Conservation (phyloP, 2,329 filamentous ascomycete species). For the Botryosphaeria agaves region DNA sequence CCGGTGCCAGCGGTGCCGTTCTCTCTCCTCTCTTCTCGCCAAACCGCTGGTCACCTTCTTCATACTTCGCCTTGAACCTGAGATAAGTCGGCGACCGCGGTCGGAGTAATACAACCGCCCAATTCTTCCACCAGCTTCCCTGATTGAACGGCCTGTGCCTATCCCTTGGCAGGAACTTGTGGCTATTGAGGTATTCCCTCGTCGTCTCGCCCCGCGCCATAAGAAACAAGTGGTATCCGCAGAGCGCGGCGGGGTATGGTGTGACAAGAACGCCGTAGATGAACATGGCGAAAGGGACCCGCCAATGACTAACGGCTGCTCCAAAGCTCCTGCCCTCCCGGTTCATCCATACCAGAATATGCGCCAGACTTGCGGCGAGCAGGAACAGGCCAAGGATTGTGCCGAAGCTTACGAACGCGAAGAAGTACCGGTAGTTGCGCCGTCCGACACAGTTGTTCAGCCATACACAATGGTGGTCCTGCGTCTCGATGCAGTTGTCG, state of each 20-base stretch:
- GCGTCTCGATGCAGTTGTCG: slow-evolving; percentile 92
- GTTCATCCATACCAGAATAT: slow-evolving; percentile 56
- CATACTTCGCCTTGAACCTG: slow-evolving; percentile 62
- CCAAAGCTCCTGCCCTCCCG: slow-evolving; percentile 50
- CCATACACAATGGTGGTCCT: slow-evolving; percentile 98
- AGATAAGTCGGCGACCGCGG: slow-evolving; percentile 81
- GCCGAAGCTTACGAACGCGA: slow-evolving; percentile 70
- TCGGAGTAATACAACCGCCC: slow-evolving; percentile 62
- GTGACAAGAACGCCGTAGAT: slow-evolving; percentile 62
- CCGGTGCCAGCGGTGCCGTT: slow-evolving; percentile 27
- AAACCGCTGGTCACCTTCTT: slow-evolving; percentile 72
- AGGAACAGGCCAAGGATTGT: slow-evolving; percentile 63
- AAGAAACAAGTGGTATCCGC: slow-evolving; percentile 80
- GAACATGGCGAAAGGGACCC: slow-evolving; percentile 74
- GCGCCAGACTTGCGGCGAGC: slow-evolving; percentile 59
- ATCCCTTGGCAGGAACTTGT: slow-evolving; percentile 87
- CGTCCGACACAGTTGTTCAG: slow-evolving; percentile 95
- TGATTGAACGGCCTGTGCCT: slow-evolving; percentile 83
- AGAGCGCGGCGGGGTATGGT: slow-evolving; percentile 68
- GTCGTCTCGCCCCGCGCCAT: slow-evolving; percentile 88
- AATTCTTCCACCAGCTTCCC: slow-evolving; percentile 58
- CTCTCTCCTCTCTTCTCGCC: slow-evolving; percentile 39
- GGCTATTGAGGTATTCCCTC: slow-evolving; percentile 84
- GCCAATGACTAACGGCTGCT: slow-evolving; percentile 49
- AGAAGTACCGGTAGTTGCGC: slow-evolving; percentile 96